Conservation (phyloP, 768 basidiomycete species). For the Suillus fuscotomentosus region DNA sequence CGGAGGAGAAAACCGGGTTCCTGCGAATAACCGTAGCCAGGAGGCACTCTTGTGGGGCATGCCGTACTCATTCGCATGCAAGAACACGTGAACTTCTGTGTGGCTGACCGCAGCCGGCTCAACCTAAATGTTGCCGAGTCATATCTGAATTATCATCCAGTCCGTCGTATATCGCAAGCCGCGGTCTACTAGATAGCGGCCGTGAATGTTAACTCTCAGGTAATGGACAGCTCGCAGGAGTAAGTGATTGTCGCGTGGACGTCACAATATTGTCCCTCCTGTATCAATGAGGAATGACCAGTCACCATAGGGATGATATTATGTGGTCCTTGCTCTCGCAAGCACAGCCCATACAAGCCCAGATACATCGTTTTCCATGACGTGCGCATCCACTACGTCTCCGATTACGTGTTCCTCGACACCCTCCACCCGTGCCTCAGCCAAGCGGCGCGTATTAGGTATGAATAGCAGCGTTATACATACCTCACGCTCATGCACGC, state of each 20-base stretch:
- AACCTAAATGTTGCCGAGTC: neutral
- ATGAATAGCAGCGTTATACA: conserved; percentile 63
- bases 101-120: too few relatives aligned
- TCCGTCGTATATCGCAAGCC: neutral
- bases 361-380: conserved; percentile 63
- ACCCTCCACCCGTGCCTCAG: conserved; percentile 55
- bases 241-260: neutral
- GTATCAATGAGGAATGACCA: neutral
- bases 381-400: conserved; percentile 59
- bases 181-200: too few relatives aligned
- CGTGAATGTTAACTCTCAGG: neutral
- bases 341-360: conserved; percentile 64
- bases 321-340: conserved; percentile 36
- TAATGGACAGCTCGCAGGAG: neutral
- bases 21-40: too few relatives aligned
- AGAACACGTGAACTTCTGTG: too few relatives aligned
- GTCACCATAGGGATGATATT: neutral
- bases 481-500: conserved; percentile 40
- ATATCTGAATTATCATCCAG: neutral
- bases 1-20: too few relatives aligned
- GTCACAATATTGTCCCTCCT: neutral
- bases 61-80: too few relatives aligned
- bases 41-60: too few relatives aligned
- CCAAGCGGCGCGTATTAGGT: conserved; percentile 66
- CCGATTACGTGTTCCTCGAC: conserved; percentile 52